Percentiles rank a stretch among this genome's conserved stretches.
phyloP scores from a whole-genome alignment of 345 rosid genomes.

The Bruguiera gymnorhiza region DNA sequence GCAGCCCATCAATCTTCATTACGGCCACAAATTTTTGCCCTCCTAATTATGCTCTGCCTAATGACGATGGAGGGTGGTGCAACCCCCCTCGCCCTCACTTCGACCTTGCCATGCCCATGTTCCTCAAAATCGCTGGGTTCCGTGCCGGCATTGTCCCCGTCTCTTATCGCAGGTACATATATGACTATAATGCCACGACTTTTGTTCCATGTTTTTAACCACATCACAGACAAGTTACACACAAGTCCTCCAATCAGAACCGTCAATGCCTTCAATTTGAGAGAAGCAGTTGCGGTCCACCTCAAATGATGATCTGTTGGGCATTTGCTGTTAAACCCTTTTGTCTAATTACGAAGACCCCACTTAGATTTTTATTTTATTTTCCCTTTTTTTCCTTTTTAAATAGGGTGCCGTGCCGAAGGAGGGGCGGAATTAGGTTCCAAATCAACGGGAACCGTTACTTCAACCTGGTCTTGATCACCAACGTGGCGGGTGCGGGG shows the following conservation, averaged over 20 bases:
- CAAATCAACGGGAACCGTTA: constrained; percentile 57
- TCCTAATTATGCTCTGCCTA: constrained; percentile 52
- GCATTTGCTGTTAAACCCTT: no score
- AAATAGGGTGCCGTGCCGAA: constrained; percentile 50
- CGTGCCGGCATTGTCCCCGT: constrained; percentile 69
- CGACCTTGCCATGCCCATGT: constrained; percentile 75
- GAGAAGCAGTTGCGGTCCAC: no score
- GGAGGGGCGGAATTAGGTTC: constrained; percentile 63
- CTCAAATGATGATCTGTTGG: no score
- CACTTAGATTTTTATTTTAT: background rate
- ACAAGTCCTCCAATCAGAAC: no score
- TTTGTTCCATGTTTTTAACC: background rate
- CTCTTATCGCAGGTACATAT: constrained; percentile 63
- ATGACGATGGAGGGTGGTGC: constrained; percentile 85
- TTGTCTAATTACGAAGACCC: background rate
- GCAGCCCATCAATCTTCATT: constrained; percentile 59
- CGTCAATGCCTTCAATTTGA: no score
- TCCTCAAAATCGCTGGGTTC: constrained; percentile 65
- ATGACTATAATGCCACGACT: background rate
- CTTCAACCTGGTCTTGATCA: constrained; percentile 59
- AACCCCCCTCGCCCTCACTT: constrained; percentile 77
- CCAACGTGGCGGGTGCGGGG: constrained; percentile 76
- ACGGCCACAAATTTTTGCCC: constrained; percentile 74
- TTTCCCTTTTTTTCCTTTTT: no score
- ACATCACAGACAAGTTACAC: background rate